Evolutionary conservation across 106 monocot genomes (phyloP).

Genomic region (Dendrobium catenatum): DNA sequence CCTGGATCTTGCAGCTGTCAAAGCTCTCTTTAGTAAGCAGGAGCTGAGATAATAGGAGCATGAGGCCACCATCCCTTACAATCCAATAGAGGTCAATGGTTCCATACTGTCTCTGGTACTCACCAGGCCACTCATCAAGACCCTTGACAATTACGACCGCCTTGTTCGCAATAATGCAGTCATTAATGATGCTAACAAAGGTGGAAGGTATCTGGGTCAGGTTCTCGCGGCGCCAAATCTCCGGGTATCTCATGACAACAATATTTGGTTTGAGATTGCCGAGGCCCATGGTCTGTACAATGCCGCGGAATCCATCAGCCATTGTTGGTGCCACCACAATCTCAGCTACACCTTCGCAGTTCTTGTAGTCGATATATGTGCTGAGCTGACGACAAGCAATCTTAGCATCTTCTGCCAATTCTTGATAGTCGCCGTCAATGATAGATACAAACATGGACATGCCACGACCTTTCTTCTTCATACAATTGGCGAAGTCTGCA

Average conservation of each 20-base stretch:
- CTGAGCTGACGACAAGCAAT: constrained; percentile 71
- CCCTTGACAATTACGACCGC: constrained; percentile 97
- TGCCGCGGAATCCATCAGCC: constrained; percentile 88
- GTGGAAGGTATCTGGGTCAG: constrained; percentile 85
- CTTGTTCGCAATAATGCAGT: constrained; percentile 95
- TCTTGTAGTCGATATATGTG: constrained; percentile 90
- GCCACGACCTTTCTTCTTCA: constrained; percentile 98
- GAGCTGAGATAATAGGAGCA: constrained; percentile 93
- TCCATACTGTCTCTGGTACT: constrained; percentile 92
- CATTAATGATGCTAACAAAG: constrained; percentile 92
- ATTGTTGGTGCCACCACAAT: constrained; percentile 84
- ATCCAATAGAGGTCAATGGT: constrained; percentile 99
- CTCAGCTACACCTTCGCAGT: constrained; percentile 92
- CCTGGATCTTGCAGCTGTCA: constrained; percentile 93
- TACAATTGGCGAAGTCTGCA: constrained; percentile 96
- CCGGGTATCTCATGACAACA: constrained; percentile 95
- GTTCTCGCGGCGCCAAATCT: constrained; percentile 96
- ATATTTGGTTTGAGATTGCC: constrained; percentile 98
- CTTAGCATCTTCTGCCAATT: constrained; percentile 87
- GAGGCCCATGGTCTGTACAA: constrained; percentile 96
- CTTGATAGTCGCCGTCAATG: constrained; percentile 89
- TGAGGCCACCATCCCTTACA: constrained; percentile 93
- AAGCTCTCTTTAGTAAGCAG: constrained; percentile 90
- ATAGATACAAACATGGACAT: constrained; percentile 93
- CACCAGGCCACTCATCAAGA: constrained; percentile 96